Conservation (phyloP, 805 yeast species). For the Kluyveromyces wickerhamii region DNA sequence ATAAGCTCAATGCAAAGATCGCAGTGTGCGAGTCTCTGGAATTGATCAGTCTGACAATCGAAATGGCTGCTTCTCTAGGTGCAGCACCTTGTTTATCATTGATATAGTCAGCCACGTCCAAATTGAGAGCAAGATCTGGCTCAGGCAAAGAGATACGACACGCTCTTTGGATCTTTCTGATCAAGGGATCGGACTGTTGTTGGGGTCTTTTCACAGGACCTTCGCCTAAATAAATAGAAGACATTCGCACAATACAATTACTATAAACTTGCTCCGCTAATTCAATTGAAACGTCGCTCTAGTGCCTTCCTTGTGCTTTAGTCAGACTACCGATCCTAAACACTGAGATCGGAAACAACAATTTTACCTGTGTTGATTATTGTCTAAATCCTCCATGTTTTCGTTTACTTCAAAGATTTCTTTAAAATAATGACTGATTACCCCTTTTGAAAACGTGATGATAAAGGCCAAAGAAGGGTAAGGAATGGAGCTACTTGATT, state of each 20-base stretch:
- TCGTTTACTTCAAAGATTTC: no score
- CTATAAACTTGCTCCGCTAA: no score
- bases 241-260: no score
- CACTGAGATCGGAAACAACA: no score
- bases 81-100: slow-evolving; percentile 86
- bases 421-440: no score
- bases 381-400: no score
- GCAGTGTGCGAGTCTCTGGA: slow-evolving; percentile 78
- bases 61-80: slow-evolving; percentile 87
- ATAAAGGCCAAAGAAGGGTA: slow-evolving; percentile 1
- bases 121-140: slow-evolving; percentile 80
- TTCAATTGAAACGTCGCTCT: no score
- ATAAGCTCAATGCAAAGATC: slow-evolving; percentile 68
- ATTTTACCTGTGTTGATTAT: no score
- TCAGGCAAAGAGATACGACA: slow-evolving; percentile 75
- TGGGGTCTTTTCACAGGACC: slow-evolving; percentile 28
- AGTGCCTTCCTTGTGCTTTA: no score
- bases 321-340: no score
- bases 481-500: neutral
- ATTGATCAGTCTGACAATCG: slow-evolving; percentile 75
- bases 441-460: slow-evolving; percentile 1
- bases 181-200: slow-evolving; percentile 27
- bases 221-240: slow-evolving; percentile 25
- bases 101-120: slow-evolving; percentile 89
- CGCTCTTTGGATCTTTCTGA: slow-evolving; percentile 57